Evolutionary conservation across 2,329 filamentous ascomycete genomes (phyloP).

Genomic region (Fusarium clavum): DNA sequence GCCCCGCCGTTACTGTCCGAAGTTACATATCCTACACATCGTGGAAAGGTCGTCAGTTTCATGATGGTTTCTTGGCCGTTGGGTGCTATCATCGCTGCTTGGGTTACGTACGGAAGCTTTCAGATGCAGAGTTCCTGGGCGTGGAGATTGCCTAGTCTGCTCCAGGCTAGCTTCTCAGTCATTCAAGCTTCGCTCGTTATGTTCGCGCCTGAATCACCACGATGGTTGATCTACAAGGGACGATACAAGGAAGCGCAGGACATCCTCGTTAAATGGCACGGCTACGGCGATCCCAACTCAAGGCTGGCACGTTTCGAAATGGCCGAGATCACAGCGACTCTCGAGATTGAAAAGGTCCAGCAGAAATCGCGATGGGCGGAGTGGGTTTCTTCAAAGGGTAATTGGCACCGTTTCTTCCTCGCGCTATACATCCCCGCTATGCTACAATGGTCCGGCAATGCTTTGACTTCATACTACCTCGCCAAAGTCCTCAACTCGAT

Average conservation of each 20-base stretch:
- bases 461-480: constrained; percentile 54
- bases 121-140: constrained; percentile 56
- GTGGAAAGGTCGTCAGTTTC: constrained; percentile 49
- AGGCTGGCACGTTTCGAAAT: constrained; percentile 37
- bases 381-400: constrained; percentile 42
- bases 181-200: constrained; percentile 16
- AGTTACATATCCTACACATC: constrained; percentile 52
- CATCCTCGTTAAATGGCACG: constrained; percentile 42
- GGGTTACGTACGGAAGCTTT: constrained; percentile 56
- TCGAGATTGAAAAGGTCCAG: constrained; percentile 44
- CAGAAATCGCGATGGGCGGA: constrained; percentile 38
- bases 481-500: constrained; percentile 55
- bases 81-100: constrained; percentile 40
- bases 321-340: constrained; percentile 38
- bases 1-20: constrained; percentile 52
- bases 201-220: constrained; percentile 38
- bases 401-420: constrained; percentile 50
- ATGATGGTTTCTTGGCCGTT: constrained; percentile 40
- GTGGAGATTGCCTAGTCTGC: constrained; percentile 62
- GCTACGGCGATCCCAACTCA: constrained; percentile 30
- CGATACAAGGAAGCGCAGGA: constrained; percentile 39
- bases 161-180: constrained; percentile 54
- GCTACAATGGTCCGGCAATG: constrained; percentile 47
- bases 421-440: constrained; percentile 47
- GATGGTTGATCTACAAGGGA: constrained; percentile 46